Conservation (phyloP, 2,329 filamentous ascomycete genomes). For the Xylariaceae sp. region DNA sequence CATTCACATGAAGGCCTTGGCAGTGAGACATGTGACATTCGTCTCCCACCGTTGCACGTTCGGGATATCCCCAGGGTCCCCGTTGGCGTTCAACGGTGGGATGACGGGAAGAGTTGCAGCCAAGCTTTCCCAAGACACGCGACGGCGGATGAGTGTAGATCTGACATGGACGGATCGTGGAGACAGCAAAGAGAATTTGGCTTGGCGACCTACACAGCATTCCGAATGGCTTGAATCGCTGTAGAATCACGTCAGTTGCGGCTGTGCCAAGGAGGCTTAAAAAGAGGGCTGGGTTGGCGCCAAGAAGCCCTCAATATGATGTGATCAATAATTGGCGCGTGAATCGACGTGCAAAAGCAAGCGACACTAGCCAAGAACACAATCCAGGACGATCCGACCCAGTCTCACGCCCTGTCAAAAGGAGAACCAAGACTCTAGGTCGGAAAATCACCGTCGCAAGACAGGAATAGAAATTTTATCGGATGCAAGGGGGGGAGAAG, state of each 20-base stretch:
- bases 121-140: slow-evolving; percentile 14
- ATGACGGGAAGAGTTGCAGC: slow-evolving; percentile 1
- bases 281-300: slow-evolving; percentile 30
- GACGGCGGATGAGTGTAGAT: slow-evolving; percentile 6
- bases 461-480: neutral
- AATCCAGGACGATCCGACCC: slow-evolving; percentile 3
- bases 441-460: neutral
- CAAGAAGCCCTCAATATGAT: slow-evolving; percentile 27
- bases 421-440: neutral
- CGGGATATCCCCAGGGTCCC: neutral
- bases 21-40: slow-evolving; percentile 8
- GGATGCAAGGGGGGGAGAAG: neutral
- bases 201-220: slow-evolving; percentile 35
- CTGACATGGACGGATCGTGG: slow-evolving; percentile 19
- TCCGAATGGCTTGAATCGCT: slow-evolving; percentile 34
- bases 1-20: slow-evolving; percentile 7
- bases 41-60: neutral
- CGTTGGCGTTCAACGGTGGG: neutral
- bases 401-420: neutral
- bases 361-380: slow-evolving; percentile 8
- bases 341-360: slow-evolving; percentile 5
- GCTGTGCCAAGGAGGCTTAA: slow-evolving; percentile 31
- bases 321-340: slow-evolving; percentile 20
- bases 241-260: slow-evolving; percentile 30
- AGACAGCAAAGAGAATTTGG: slow-evolving; percentile 27